Evolutionary conservation across 352 stramenopile genomes (phyloP).

Genomic region (Globisporangium iwayamae): DNA sequence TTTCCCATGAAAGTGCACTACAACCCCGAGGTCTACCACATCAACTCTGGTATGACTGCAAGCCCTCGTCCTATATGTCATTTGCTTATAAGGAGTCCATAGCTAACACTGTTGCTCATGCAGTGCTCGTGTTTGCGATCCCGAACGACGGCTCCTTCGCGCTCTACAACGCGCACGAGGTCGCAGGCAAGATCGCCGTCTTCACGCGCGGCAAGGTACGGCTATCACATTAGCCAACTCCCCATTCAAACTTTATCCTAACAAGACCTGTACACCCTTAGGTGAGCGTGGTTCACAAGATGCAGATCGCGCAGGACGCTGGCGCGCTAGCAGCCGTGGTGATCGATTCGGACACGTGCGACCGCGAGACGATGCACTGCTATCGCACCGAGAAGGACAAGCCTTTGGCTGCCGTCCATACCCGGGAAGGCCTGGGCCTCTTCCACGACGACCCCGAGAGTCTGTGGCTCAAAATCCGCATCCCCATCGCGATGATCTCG

Average conservation of each 20-base stretch:
- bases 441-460: conserved; percentile 10
- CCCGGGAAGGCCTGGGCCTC: neutral
- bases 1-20: conserved; percentile 5
- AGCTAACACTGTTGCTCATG: neutral
- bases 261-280: neutral
- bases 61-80: neutral
- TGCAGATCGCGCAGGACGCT: conserved; percentile 10
- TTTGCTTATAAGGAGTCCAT: neutral
- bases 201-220: conserved; percentile 15
- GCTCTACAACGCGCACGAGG: conserved; percentile 17
- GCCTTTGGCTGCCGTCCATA: neutral
- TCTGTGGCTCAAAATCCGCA: conserved; percentile 11
- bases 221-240: neutral
- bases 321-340: conserved; percentile 12
- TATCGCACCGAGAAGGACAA: conserved; percentile 3
- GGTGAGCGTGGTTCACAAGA: conserved; percentile 16
- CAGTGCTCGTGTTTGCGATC: conserved; percentile 18
- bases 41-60: conserved; percentile 9
- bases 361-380: conserved; percentile 15
- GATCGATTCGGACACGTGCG: conserved; percentile 12
- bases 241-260: neutral
- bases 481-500: conserved; percentile 16
- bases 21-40: conserved; percentile 2
- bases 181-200: conserved; percentile 14
- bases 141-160: conserved; percentile 17